Conservation (phyloP, 164 flowering plant species). For the Vitis cinerea region DNA sequence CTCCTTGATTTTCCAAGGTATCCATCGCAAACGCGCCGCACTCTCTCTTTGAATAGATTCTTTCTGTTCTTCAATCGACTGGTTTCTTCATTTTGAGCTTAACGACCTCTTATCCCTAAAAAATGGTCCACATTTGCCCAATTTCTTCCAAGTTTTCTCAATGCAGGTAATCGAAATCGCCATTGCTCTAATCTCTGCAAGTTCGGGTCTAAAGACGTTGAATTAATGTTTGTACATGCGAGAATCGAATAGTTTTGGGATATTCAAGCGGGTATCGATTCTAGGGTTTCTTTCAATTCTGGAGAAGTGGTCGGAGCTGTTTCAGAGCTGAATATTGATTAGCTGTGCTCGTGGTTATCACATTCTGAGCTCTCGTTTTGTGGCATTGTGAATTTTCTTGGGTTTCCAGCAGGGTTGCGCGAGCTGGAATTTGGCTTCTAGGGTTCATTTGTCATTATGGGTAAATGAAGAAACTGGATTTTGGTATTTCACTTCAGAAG, state of each 20-base stretch:
- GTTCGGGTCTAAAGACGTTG: not conserved
- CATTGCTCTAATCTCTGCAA: not conserved
- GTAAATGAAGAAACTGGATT: not conserved
- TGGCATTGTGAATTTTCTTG: constrained; percentile 10
- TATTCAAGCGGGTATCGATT: not conserved
- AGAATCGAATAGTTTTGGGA: not conserved
- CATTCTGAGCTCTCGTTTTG: not conserved
- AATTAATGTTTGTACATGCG: not conserved
- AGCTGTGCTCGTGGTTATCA: not conserved
- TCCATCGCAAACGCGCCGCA: not conserved
- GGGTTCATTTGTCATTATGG: not conserved
- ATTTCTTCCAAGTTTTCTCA: not conserved
- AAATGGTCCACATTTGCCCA: not conserved
- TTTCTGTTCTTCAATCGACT: not conserved
- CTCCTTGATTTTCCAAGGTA: too few relatives aligned
- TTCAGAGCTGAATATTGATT: constrained; percentile 13
- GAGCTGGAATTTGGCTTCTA: constrained; percentile 5
- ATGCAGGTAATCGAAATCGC: constrained; percentile 9
- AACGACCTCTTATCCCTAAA: not conserved
- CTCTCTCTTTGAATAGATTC: not conserved
- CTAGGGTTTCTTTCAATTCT: constrained; percentile 18
- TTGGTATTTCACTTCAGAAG: not conserved
- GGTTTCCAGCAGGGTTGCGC: not conserved
- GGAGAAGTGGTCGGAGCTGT: constrained; percentile 12
- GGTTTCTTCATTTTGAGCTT: not conserved